Evolutionary conservation across 306 rosid genomes (phyloP).

Genomic region (Styphnolobium japonicum): DNA sequence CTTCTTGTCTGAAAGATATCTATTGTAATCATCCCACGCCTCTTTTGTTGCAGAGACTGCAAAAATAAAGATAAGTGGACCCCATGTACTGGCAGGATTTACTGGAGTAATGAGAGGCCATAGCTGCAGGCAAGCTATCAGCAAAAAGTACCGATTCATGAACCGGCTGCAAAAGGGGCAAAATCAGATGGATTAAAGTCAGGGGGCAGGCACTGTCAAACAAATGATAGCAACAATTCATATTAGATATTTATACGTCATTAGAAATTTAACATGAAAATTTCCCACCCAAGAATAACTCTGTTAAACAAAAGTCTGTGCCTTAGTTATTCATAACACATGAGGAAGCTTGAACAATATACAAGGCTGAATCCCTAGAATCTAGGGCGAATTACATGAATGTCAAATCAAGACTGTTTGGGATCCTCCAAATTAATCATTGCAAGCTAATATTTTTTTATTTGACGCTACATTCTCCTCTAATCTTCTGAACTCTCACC

Average conservation of each 20-base stretch:
- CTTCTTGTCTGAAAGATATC: conserved; percentile 94
- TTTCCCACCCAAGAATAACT: background rate
- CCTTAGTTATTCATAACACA: conserved; percentile 23
- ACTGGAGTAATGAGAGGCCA: conserved; percentile 99
- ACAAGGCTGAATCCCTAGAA: conserved; percentile 8
- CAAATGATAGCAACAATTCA: background rate
- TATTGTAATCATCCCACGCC: conserved; percentile 98
- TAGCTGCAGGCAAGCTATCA: conserved; percentile 97
- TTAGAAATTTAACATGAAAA: conserved; percentile 6
- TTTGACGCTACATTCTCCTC: conserved; percentile 8
- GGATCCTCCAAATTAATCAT: background rate
- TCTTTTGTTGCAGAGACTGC: conserved; percentile 97
- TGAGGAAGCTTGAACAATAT: conserved; percentile 1
- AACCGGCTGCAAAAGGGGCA: conserved; percentile 73
- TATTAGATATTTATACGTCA: background rate
- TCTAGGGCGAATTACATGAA: conserved; percentile 11
- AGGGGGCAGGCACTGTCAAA: background rate
- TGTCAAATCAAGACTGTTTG: background rate
- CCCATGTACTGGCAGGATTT: conserved; percentile 99
- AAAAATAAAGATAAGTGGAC: conserved; percentile 96
- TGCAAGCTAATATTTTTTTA: background rate
- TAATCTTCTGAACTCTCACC: background rate
- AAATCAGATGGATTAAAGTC: conserved; percentile 27
- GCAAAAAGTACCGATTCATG: conserved; percentile 98
- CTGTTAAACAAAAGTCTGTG: background rate